A percentile compares a stretch with the other conserved stretches of the same genome.
These are phyloP conservation scores for Solanum hybrid DNA, from an alignment of 305 asterid genomes.

Conservation along the genomic window DNA sequence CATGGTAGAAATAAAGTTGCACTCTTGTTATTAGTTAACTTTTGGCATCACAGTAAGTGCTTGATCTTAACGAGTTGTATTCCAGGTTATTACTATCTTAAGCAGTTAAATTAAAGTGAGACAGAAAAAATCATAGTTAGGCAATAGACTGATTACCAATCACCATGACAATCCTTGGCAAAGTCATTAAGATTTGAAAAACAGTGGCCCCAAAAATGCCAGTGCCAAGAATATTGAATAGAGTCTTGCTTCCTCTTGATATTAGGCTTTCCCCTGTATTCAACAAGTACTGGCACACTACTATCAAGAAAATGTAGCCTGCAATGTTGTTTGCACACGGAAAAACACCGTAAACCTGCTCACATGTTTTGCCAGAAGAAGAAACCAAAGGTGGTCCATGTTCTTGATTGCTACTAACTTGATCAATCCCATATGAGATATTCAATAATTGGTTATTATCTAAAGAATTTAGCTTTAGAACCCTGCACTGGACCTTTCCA, in stretches of 20 bases:
- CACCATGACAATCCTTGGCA: constrained; percentile 18
- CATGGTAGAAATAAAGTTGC: not conserved
- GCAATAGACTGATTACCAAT: constrained; percentile 12
- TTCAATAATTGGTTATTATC: not conserved
- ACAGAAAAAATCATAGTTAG: not conserved
- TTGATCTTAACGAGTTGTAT: not conserved
- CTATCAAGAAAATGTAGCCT: constrained; percentile 9
- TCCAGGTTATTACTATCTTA: not conserved
- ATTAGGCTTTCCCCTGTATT: constrained; percentile 6
- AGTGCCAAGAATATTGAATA: constrained; percentile 12
- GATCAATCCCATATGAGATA: not conserved
- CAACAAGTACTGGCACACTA: constrained; percentile 8
- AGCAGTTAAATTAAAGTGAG: not conserved
- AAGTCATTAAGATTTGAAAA: constrained; percentile 8
- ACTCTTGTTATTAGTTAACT: not conserved
- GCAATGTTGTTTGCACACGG: constrained; percentile 11
- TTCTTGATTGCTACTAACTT: not conserved
- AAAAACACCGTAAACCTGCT: constrained; percentile 5
- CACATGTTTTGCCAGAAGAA: not conserved
- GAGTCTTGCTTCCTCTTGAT: constrained; percentile 4
- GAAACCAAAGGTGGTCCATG: not conserved
- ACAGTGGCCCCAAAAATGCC: constrained; percentile 16
- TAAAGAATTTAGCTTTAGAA: constrained; percentile 14
- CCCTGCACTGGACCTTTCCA: constrained; percentile 12
- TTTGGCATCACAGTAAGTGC: not conserved